Conservation (phyloP, 2,329 filamentous ascomycete species). For the Trichoderma sp. region DNA sequence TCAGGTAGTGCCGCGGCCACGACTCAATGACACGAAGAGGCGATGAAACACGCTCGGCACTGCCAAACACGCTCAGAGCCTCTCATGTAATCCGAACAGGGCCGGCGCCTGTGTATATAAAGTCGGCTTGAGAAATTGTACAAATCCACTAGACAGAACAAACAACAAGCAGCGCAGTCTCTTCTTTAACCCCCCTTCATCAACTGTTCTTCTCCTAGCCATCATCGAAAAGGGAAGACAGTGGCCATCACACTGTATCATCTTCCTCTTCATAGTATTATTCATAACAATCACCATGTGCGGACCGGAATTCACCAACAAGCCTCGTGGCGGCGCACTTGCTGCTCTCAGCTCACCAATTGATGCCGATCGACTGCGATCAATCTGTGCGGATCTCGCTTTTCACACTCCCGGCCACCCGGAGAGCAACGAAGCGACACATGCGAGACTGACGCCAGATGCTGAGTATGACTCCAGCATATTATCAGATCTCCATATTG, state of each 20-base stretch:
- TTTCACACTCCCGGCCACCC: slow-evolving; percentile 50
- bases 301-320: slow-evolving; percentile 47
- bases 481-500: slow-evolving; percentile 41
- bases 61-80: background rate
- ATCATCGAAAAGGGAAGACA: background rate
- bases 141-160: background rate
- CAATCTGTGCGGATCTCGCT: slow-evolving; percentile 44
- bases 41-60: slow-evolving; percentile 18
- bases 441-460: slow-evolving; percentile 47
- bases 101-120: slow-evolving; percentile 10
- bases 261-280: background rate
- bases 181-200: background rate
- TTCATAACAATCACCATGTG: slow-evolving; percentile 44
- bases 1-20: slow-evolving; percentile 3
- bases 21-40: background rate
- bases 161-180: background rate
- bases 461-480: slow-evolving; percentile 30
- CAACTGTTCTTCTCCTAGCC: background rate
- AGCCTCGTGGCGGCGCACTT: slow-evolving; percentile 51
- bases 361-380: slow-evolving; percentile 3
- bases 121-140: background rate
- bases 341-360: slow-evolving; percentile 46
- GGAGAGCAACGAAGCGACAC: slow-evolving; percentile 46
- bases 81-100: background rate
- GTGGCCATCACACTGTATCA: background rate